These are phyloP conservation scores for Arbutus unedo DNA, from an alignment of 148 eudicot genomes.

Conservation along the genomic window DNA sequence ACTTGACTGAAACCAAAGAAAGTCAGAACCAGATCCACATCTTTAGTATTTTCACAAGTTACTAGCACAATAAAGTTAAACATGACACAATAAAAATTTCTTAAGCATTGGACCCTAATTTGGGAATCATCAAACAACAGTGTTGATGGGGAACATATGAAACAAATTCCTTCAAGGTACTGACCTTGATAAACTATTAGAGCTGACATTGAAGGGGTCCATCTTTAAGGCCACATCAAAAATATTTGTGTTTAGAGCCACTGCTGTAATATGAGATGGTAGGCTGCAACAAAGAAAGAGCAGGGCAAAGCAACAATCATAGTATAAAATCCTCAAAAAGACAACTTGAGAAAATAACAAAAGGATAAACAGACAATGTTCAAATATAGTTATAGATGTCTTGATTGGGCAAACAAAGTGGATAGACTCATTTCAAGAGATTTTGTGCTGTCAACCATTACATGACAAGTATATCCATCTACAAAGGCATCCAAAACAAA, in stretches of 20 bases:
- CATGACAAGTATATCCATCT: not conserved
- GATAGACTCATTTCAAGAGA: not conserved
- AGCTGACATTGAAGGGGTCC: constrained; percentile 46
- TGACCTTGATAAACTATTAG: constrained; percentile 63
- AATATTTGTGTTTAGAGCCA: constrained; percentile 56
- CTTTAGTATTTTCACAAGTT: not conserved
- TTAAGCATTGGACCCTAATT: not conserved
- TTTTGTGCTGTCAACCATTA: not conserved
- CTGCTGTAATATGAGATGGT: constrained; percentile 62
- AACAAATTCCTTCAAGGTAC: constrained; percentile 11
- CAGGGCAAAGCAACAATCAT: not conserved
- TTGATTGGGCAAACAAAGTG: not conserved
- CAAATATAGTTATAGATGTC: not conserved
- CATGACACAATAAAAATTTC: not conserved
- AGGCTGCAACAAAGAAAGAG: constrained; percentile 45
- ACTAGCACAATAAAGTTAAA: not conserved
- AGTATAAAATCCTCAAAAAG: constrained; percentile 7
- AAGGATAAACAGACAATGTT: not conserved
- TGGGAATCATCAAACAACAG: not conserved
- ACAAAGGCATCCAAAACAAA: not conserved
- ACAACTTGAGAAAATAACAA: not conserved
- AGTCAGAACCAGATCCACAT: not conserved
- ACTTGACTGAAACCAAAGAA: not conserved
- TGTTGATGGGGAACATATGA: not conserved
- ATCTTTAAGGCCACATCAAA: constrained; percentile 66